Evolutionary conservation across 1,284 basidiomycete species (phyloP), one percentile per base, ranked within the genome.

Genomic region (Apiotrichum gamsii): DNA sequence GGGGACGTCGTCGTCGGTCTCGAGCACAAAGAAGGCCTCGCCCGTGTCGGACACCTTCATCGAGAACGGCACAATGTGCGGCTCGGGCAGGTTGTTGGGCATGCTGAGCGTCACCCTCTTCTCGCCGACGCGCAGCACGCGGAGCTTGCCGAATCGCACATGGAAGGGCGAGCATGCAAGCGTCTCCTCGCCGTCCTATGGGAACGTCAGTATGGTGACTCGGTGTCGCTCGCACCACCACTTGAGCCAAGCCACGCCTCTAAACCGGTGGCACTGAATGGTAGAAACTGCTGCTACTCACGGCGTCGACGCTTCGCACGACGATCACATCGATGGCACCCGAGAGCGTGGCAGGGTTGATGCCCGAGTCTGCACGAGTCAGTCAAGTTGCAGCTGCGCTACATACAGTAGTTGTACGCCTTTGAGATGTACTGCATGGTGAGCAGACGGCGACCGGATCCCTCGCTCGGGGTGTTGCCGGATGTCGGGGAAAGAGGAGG

Each of bases 11-110:
- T 85, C 87, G 37, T 95, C 90, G 2, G 94, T 96, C 72, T 99
- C 93, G 59, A 98, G 89, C 32, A 99, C 87, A 64, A 98, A 98
- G 77, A 98, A 98, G 0, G 94, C 95, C 74, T 99, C 95, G 16
- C 95, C 95, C 2, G 93, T 89, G 53, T 98, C 94, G 35, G 91
- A 90, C 57, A 98, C 93, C 77, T 99, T 98, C 95, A 99, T 99
- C 65, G 80, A 81, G 69, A 90, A 98, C 2, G 94, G 94, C 43
- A 66, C 72, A n/a, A 65, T 44, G 57, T 71, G 67, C 8, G 70
- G 70, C 9, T 61, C 52, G 1, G 69, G 65, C 13, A 72, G 58
- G 50, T 72, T 73, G 48, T 73, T 67, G 8, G 72, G 72, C 29
- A 93, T 80, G 43, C 81, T 80, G 24, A 93, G 80, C 53, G 83